Evolutionary conservation across 2,329 filamentous ascomycete genomes (phyloP), one percentile per base, ranked within the genome.

Genomic region (Myotisia sp.): DNA sequence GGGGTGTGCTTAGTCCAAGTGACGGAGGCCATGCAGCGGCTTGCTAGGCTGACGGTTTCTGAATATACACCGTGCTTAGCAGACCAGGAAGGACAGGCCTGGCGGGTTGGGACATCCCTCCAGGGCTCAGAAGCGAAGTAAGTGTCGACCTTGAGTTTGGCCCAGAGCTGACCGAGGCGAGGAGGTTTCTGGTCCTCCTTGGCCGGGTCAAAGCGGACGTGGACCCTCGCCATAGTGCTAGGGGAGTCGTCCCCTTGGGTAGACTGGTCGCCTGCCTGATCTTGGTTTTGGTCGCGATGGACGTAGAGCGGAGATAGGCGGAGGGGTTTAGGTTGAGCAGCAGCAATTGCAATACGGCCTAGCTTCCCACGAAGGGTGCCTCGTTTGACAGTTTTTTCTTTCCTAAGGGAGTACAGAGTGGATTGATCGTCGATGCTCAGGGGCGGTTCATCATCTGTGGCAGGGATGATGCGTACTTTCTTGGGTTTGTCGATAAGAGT

Each of bases 191-290:
- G 56, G 24, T 51, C 48, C 22, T 64, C 58, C 3, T 67, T 63
- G 3, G 52, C 45, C 2, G 74, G 74, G 40, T 78, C 74, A 44
- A 77, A 78, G 22, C 74, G 69, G 8, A 77, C 54, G 36, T 68
- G 57, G 2, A 77, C 53, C 1, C 62, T 72, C 5, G 67, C 63
- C 44, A 67, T 65, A 0, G 70, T 75, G 14, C 65, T 66, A 28
- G 70, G 60, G 2, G 60, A 57, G 18, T 34, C 32, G 16, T 27
- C 22, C 23, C 27, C 32, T 26, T 54, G 50, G 12, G 48, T 48
- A 13, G 47, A 37, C 24, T 56, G 45, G 21, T 55, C 52, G 29
- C 51, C 50, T 1, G 54, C 55, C 12, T 22, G 19, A 4, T 9
- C 50, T 48, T 24, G 56, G 50, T 5, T 55, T 47, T 24, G 20